Base-by-base conservation (phyloP, 768 basidiomycete species). In the Phylloporus sp. region DNA sequence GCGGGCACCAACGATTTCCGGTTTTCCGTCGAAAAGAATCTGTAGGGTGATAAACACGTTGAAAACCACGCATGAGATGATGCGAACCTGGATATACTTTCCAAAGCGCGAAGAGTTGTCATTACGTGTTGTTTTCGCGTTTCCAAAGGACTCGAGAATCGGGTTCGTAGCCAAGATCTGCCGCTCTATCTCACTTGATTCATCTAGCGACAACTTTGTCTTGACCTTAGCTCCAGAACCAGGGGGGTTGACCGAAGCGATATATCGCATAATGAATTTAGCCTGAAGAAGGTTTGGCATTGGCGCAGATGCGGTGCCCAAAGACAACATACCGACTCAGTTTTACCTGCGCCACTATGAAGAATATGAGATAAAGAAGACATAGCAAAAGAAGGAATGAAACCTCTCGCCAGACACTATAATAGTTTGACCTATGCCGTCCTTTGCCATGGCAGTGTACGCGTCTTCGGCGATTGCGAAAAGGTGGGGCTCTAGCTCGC, bases 401-500 rank as follows among this genome's bases (percentile, higher is more conserved):
- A 60, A 94, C 91, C 90, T 93, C 72, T 99, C 96, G 57, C 96
- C 96, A 27, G 89, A 92, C 50, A 99, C 96, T 55, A 99, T 96
- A 62, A 99, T 98, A 5, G 96, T 99, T 70, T 99, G 96, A 52
- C 97, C 94, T 69, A 85, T 82, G 50, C 89, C 80, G 58, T 97
- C 86, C 65, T 86, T 85, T 52, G 90, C 80, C 96, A 98, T 98
- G 45, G 90, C 90, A 11, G 93, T 94, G 65, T 98, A 91, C 50
- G 96, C 96, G 73, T 98, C 96, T 69, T 99, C 96, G 9, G 96
- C 96, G 56, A 99, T 99, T 18, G 96, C 96, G 68, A 98, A 99
- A 53, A 99, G 67, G 72, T 99, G 96, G 3, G 96, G 96, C 61
- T 98, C 96, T 28, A 98, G 75, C 50, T 98, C 96, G 32, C 95